A percentile compares a stretch with the other conserved stretches of the same genome.
phyloP scores from a whole-genome alignment of 495 filamentous ascomycete species.

The Tuber borchii region DNA sequence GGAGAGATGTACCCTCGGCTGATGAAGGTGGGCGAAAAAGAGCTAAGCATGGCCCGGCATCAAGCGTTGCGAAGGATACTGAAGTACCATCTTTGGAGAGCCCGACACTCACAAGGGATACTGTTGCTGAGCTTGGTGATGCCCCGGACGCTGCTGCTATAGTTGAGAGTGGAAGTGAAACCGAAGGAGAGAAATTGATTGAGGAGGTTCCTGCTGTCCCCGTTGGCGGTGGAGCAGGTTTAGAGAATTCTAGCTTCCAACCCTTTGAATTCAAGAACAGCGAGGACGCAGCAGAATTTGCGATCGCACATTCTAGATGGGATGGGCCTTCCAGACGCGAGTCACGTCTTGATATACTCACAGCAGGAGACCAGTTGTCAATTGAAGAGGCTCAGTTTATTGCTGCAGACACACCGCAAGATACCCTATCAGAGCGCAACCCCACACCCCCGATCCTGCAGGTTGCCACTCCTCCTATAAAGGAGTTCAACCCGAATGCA shows the following conservation, averaged over 20 bases:
- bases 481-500: not conserved
- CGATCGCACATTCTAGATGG: constrained; percentile 28
- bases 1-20: constrained; percentile 22
- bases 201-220: constrained; percentile 16
- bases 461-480: not conserved
- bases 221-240: constrained; percentile 16
- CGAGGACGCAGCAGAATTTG: constrained; percentile 29
- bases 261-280: constrained; percentile 30
- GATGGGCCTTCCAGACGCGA: constrained; percentile 25
- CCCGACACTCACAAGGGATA: constrained; percentile 18
- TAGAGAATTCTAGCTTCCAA: constrained; percentile 19
- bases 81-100: constrained; percentile 34
- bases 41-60: constrained; percentile 32
- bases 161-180: constrained; percentile 28
- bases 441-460: constrained; percentile 8
- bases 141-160: constrained; percentile 12
- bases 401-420: constrained; percentile 19
- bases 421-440: constrained; percentile 12
- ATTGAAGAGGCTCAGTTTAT: constrained; percentile 26
- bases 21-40: constrained; percentile 35
- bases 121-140: constrained; percentile 16
- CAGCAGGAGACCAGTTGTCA: constrained; percentile 12
- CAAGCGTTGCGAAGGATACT: constrained; percentile 25
- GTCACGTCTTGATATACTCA: constrained; percentile 23
- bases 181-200: constrained; percentile 21